Percentiles rank a stretch among this genome's conserved stretches.
phyloP scores from a whole-genome alignment of 2,329 filamentous ascomycete species.

The Aspergillus viridinutans region DNA sequence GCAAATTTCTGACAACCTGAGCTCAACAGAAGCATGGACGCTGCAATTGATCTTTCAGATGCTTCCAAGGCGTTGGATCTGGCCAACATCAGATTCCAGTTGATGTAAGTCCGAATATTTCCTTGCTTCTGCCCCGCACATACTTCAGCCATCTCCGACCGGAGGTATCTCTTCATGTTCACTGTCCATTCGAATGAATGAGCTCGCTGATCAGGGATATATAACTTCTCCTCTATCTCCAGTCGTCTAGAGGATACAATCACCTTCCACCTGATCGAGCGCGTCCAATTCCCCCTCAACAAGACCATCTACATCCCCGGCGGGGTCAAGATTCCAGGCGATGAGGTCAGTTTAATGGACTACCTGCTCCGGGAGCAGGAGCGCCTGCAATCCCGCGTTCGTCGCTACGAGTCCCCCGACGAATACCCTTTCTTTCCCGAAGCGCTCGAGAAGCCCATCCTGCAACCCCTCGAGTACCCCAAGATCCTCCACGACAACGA shows the following conservation, averaged over 20 bases:
- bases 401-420: constrained; percentile 92
- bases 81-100: constrained; percentile 84
- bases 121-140: constrained; percentile 3
- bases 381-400: constrained; percentile 83
- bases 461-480: constrained; percentile 86
- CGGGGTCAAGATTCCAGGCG: constrained; percentile 72
- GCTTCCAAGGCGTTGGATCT: constrained; percentile 82
- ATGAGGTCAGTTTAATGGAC: constrained; percentile 77
- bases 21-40: constrained; percentile 63
- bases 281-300: constrained; percentile 95
- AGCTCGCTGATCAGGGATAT: neutral
- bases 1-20: constrained; percentile 1
- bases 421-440: constrained; percentile 96
- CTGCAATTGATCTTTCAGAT: constrained; percentile 82
- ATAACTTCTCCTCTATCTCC: constrained; percentile 2
- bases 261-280: constrained; percentile 92
- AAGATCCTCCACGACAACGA: constrained; percentile 80
- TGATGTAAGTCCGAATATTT: constrained; percentile 64
- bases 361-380: constrained; percentile 92
- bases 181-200: neutral
- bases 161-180: neutral
- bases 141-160: neutral
- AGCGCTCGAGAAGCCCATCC: constrained; percentile 71
- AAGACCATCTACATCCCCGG: constrained; percentile 77
- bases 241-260: constrained; percentile 98